phyloP scores from a whole-genome alignment of 202 grass and related monocot species.

The Saccharum hybrid region DNA sequence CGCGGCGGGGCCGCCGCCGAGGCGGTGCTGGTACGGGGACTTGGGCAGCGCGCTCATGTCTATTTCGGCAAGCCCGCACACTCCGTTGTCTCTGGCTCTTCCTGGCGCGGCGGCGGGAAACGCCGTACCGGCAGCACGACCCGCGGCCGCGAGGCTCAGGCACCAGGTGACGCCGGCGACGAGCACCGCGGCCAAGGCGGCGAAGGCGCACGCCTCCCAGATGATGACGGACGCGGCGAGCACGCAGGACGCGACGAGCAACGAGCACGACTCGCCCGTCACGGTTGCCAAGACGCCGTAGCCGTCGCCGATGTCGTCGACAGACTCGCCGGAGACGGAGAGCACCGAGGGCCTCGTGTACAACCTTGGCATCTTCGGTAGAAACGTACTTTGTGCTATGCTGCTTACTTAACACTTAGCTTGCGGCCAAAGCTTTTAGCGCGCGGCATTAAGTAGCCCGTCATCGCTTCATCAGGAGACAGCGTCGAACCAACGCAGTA shows the following conservation, averaged over 20 bases:
- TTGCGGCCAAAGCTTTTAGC: background rate
- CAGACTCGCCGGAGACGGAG: background rate
- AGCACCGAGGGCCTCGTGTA: background rate
- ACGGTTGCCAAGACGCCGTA: background rate
- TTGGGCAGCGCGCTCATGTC: slow-evolving; percentile 32
- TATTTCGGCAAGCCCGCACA: background rate
- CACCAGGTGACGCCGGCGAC: too few species aligned
- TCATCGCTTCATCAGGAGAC: background rate
- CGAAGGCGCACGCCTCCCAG: slow-evolving; percentile 32
- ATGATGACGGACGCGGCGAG: slow-evolving; percentile 28
- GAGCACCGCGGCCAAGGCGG: background rate
- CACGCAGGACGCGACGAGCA: background rate
- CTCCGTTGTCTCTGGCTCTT: background rate
- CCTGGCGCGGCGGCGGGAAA: background rate
- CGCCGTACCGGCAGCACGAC: background rate
- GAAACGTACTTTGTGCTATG: background rate
- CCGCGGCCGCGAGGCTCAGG: too few species aligned
- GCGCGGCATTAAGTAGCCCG: background rate
- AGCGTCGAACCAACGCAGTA: background rate
- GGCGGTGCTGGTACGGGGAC: slow-evolving; percentile 27
- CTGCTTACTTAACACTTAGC: background rate
- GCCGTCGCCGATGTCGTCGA: background rate
- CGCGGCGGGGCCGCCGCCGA: background rate
- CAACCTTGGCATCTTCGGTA: background rate
- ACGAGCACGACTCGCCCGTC: background rate